Evolutionary conservation across 345 rosid genomes (phyloP).

Genomic region (Camelina hispida): DNA sequence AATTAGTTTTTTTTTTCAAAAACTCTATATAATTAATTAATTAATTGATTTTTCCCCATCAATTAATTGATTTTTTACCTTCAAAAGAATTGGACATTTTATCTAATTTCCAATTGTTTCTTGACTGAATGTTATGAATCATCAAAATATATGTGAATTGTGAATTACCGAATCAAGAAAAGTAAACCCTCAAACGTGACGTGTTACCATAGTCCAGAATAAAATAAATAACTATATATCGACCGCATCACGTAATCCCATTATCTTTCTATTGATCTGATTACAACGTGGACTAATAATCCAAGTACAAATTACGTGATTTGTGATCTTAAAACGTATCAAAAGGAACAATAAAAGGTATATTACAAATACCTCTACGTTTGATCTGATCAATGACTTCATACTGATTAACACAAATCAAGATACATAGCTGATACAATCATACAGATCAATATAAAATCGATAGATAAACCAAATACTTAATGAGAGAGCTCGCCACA

Average conservation of each 20-base stretch:
- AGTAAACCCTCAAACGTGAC: neutral
- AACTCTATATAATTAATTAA: no score
- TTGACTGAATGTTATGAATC: no score
- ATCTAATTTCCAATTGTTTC: neutral
- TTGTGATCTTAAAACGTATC: no score
- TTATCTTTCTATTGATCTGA: neutral
- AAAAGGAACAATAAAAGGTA: no score
- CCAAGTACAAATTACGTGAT: no score
- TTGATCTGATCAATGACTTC: no score
- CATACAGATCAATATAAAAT: constrained; percentile 6
- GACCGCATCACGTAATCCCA: neutral
- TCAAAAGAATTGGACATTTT: neutral
- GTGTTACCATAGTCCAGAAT: neutral
- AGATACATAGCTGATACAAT: neutral
- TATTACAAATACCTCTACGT: no score
- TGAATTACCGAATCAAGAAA: neutral
- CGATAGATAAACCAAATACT: constrained; percentile 12
- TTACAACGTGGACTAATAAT: no score
- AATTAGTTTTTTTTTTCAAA: no score
- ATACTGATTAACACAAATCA: neutral
- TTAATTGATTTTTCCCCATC: no score
- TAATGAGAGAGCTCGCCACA: neutral
- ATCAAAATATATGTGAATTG: neutral
- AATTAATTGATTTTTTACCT: no score
- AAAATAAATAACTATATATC: neutral